phyloP scores from a whole-genome alignment of 75 land plant genomes.

The Sequoiadendron giganteum region DNA sequence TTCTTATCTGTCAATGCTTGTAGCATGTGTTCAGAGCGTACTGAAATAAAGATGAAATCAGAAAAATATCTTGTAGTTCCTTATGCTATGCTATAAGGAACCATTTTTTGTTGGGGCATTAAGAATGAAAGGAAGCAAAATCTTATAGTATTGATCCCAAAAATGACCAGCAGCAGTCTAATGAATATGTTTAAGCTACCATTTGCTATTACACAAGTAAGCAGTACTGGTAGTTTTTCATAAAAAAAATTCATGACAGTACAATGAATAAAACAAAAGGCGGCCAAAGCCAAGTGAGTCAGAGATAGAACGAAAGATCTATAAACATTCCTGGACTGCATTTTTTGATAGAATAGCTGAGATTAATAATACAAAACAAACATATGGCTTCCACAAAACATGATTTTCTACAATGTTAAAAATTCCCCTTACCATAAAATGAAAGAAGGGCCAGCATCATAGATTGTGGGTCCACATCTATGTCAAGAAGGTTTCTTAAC shows the following conservation, averaged over 20 bases:
- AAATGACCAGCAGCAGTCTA: neutral
- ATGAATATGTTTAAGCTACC: neutral
- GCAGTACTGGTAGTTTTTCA: neutral
- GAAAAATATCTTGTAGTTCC: neutral
- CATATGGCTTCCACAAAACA: no score
- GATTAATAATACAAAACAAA: no score
- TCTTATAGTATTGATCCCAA: neutral
- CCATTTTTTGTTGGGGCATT: neutral
- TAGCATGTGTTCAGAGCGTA: neutral
- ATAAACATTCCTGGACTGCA: neutral
- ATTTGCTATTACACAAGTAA: neutral
- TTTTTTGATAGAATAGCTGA: no score
- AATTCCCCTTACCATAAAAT: no score
- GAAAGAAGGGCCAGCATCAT: no score
- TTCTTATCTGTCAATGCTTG: neutral
- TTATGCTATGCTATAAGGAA: neutral
- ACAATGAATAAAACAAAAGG: neutral
- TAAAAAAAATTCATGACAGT: neutral
- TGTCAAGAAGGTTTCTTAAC: no score
- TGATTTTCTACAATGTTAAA: no score
- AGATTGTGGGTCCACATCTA: no score
- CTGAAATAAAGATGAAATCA: neutral
- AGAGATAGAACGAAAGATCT: neutral
- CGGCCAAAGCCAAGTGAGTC: neutral
- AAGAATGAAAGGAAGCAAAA: neutral